These are phyloP conservation scores for Rhynchospora pubera DNA, from an alignment of 176 grass and related monocot genomes.

Conservation along the genomic window DNA sequence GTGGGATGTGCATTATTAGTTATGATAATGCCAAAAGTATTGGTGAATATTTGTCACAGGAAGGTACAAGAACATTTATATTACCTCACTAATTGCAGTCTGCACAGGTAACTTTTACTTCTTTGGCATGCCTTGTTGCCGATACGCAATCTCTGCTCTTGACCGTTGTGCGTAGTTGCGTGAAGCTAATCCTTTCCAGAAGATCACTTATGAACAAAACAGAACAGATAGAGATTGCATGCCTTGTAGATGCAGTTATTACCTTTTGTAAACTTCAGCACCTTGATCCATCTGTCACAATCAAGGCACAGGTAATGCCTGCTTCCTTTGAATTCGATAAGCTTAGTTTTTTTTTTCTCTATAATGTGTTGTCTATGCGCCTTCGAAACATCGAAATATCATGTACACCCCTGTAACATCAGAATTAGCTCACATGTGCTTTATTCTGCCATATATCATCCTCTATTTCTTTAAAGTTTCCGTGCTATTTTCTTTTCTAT, in stretches of 20 bases:
- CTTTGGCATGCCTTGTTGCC: slow-evolving; percentile 45
- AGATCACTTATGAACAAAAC: slow-evolving; percentile 43
- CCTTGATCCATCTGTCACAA: slow-evolving; percentile 66
- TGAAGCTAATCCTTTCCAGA: slow-evolving; percentile 66
- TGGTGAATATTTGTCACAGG: slow-evolving; percentile 20
- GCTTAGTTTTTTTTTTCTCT: neutral
- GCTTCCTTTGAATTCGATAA: slow-evolving; percentile 24
- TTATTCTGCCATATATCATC: neutral
- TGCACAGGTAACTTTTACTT: slow-evolving; percentile 44
- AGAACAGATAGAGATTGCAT: slow-evolving; percentile 67
- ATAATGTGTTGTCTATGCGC: neutral
- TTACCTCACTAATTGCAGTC: slow-evolving; percentile 42
- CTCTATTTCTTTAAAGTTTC: slow-evolving; percentile 8
- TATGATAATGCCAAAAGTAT: slow-evolving; percentile 7
- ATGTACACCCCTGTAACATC: neutral
- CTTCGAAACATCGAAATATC: neutral
- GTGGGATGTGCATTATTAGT: neutral
- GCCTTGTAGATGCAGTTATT: slow-evolving; percentile 79
- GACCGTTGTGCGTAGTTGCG: slow-evolving; percentile 60
- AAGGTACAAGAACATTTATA: slow-evolving; percentile 18
- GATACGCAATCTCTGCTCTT: slow-evolving; percentile 84
- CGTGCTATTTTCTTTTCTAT: slow-evolving; percentile 6
- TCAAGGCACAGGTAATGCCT: slow-evolving; percentile 69
- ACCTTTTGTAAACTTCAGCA: slow-evolving; percentile 97
- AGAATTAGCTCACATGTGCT: neutral